Evolutionary conservation across 2,329 filamentous ascomycete species (phyloP), one percentile per base, ranked within the genome.

Genomic region (Septoria linicola): DNA sequence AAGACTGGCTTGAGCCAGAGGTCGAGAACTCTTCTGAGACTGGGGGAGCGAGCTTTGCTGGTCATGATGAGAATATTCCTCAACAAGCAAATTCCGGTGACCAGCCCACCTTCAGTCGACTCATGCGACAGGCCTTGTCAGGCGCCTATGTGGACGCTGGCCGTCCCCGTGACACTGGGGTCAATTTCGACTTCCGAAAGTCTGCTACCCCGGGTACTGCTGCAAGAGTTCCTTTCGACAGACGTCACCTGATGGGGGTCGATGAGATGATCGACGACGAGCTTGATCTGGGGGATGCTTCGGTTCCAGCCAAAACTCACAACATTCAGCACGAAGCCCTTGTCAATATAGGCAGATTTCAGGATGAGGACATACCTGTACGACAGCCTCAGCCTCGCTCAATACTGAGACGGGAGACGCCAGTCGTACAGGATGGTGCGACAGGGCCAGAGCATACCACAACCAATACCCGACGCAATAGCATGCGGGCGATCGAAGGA

Each of bases 391-490:
- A 44, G 11, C 54, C 51, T 19, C 55, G 54, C 40, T 66, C 63
- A 2, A 64, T 65, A 27, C 55, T 66, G 8, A 59, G 63, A 34
- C 54, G 56, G 41, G 54, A 41, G 39, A 51, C 51, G 2, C 49
- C 48, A 2, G 13, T 35, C 4, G 17, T 49, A 17, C 49, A 58
- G 10, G 40, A 48, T 25, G 49, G 23, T 23, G 49, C 35, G 14
- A 60, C 34, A 8, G 17, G 45, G 32, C 50, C 54, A 2, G 55
- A 59, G 35, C 47, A 57, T 17, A 65, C 63, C 3, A 55, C 52
- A 6, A 53, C 55, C 14, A 66, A 66, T 46, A 66, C 62, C 3
- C 55, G 61, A 17, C 59, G 62, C 20, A 66, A 67, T 51, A 65
- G 61, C 52, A 50, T 23, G 6, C 31, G 40, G 8, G 5, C 31